Evolutionary conservation across 768 basidiomycete species (phyloP).

Genomic region (Tremella mesenterica): DNA sequence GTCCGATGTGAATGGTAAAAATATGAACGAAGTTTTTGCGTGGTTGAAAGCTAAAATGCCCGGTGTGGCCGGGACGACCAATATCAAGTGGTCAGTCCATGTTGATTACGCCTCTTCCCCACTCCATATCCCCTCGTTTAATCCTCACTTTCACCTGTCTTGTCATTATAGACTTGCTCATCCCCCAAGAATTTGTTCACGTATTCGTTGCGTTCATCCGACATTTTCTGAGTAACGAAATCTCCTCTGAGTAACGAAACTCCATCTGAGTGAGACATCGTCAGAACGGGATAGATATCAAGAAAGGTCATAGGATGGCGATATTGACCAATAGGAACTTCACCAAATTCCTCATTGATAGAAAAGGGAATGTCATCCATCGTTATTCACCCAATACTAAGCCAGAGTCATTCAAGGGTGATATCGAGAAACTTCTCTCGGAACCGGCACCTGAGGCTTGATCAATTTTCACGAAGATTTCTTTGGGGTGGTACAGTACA

Average conservation of each 20-base stretch:
- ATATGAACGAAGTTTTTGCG: constrained; percentile 69
- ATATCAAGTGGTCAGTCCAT: constrained; percentile 39
- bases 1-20: constrained; percentile 75
- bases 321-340: constrained; percentile 28
- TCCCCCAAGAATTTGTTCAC: background rate
- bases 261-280: too few relatives aligned
- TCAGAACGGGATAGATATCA: too few relatives aligned
- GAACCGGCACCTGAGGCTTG: too few relatives aligned
- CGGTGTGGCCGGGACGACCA: constrained; percentile 34
- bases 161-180: background rate
- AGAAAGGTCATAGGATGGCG: too few relatives aligned
- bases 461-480: background rate
- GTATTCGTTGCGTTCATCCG: background rate
- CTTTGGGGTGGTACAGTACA: too few relatives aligned
- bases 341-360: constrained; percentile 62
- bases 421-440: constrained; percentile 35
- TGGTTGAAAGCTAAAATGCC: constrained; percentile 58
- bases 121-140: background rate
- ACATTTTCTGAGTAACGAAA: background rate
- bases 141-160: background rate
- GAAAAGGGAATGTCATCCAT: constrained; percentile 51
- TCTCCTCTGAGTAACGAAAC: background rate
- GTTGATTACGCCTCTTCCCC: background rate
- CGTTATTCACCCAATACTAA: constrained; percentile 25
- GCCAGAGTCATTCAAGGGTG: constrained; percentile 27